These are phyloP conservation scores for Cantharellus cinnabarinus DNA, from an alignment of 768 basidiomycete genomes.

Conservation along the genomic window DNA sequence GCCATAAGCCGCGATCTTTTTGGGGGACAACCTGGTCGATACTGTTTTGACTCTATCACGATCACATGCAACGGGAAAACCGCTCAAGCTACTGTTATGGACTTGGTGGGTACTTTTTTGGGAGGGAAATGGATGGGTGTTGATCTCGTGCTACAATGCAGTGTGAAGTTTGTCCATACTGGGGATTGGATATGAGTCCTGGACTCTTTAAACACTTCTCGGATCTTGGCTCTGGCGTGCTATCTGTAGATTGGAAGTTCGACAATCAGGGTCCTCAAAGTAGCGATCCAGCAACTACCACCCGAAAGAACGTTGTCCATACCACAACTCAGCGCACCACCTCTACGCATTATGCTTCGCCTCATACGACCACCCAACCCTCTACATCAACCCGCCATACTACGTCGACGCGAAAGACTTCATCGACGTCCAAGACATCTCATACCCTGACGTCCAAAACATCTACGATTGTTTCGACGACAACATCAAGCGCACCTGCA, in stretches of 20 bases:
- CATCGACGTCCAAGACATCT: neutral
- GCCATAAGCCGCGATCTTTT: constrained; percentile 4
- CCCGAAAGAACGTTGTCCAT: neutral
- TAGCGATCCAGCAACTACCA: neutral
- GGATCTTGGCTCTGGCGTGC: neutral
- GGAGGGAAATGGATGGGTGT: neutral
- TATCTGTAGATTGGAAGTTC: neutral
- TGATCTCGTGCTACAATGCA: neutral
- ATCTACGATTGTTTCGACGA: neutral
- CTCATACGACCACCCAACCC: neutral
- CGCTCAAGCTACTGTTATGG: constrained; percentile 9
- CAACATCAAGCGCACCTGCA: neutral
- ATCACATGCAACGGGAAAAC: constrained; percentile 11
- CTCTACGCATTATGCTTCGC: neutral
- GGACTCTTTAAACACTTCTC: neutral
- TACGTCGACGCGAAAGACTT: neutral
- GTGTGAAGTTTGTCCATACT: neutral
- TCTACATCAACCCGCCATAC: neutral
- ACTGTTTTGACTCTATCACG: constrained; percentile 13
- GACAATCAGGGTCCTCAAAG: neutral
- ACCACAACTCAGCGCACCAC: neutral
- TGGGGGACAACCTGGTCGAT: constrained; percentile 3
- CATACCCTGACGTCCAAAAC: neutral
- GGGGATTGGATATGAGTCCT: neutral
- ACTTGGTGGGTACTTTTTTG: constrained; percentile 6